Evolutionary conservation across 2,329 filamentous ascomycete species (phyloP).

Genomic region (Nemania abortiva): DNA sequence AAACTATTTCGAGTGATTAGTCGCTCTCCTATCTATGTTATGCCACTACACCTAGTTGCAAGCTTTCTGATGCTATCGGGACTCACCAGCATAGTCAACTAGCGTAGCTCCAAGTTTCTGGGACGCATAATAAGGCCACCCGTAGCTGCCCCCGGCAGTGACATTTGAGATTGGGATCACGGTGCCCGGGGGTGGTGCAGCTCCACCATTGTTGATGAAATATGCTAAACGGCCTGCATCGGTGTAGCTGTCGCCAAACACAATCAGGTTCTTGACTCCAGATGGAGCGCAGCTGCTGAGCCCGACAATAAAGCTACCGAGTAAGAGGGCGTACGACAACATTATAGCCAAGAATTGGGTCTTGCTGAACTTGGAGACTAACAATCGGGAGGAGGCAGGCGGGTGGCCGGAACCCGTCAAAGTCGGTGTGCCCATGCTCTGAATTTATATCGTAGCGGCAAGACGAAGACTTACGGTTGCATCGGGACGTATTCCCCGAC

Average conservation of each 20-base stretch:
- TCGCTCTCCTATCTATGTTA: neutral
- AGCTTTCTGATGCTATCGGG: neutral
- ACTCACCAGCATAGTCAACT: slow-evolving; percentile 72
- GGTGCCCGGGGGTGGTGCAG: slow-evolving; percentile 71
- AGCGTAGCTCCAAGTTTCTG: slow-evolving; percentile 67
- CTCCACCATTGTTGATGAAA: slow-evolving; percentile 68
- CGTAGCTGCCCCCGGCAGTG: slow-evolving; percentile 74
- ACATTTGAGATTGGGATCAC: slow-evolving; percentile 59
- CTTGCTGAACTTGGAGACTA: neutral
- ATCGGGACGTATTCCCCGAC: neutral
- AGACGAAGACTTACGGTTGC: neutral
- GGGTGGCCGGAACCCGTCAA: neutral
- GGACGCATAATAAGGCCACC: slow-evolving; percentile 76
- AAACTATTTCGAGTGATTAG: slow-evolving; percentile 56
- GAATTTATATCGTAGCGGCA: neutral
- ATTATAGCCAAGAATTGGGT: neutral
- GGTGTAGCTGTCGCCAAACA: slow-evolving; percentile 82
- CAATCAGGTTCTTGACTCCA: slow-evolving; percentile 70
- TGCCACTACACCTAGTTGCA: no score
- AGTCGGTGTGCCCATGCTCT: neutral
- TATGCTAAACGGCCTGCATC: slow-evolving; percentile 77
- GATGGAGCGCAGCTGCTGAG: neutral
- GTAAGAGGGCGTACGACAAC: slow-evolving; percentile 20
- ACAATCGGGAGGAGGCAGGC: neutral
- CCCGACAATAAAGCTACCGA: slow-evolving; percentile 16